Evolutionary conservation across 2,329 filamentous ascomycete genomes (phyloP), one percentile per base, ranked within the genome.

Genomic region (Ophiocordyceps camponoti-floridani): DNA sequence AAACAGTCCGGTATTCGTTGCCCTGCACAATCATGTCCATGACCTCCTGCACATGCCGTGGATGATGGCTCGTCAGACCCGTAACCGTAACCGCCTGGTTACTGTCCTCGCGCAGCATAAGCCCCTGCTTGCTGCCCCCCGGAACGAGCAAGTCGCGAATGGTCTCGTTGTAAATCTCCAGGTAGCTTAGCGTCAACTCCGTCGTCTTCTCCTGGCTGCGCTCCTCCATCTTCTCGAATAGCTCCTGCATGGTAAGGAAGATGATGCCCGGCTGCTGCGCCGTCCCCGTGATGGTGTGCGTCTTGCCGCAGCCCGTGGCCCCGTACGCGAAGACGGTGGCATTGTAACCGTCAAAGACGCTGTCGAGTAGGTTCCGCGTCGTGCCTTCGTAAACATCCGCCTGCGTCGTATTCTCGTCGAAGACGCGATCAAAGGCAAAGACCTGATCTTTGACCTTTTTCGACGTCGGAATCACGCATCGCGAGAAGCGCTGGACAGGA

Each of bases 1-100:
- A 96, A 60, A 96, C 91, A 4, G 91, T 98, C 41, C 91, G 81
- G 62, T 82, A 86, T 53, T 93, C 84, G 62, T 98, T 98, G 50
- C 91, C 91, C 58, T 80, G 77, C 45, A 98, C 82, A 57, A 98
- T 95, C 75, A 98, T 95, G 56, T 98, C 89, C 91, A 98, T 98
- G 55, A 98, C 91, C 62, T 98, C 82, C 57, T 93, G 78, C 13
- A 96, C 91, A 57, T 89, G 85, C 53, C 82, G 81, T 2, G 91
- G 91, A 51, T 84, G 83, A 58, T 95, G 87, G 55, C 87, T 95
- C 3, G 87, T 91, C 41, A 98, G 70, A 0, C 89, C 91, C 4
- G 85, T 74, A 2, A 98, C 91, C 0, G 85, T 91, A 8, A 98
- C 91, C 11, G 84, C 78, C 59, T 94, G 85, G 56, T 96, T 88